Evolutionary conservation across 2,329 filamentous ascomycete species (phyloP).

Genomic region (Aspergillaceae sp.): DNA sequence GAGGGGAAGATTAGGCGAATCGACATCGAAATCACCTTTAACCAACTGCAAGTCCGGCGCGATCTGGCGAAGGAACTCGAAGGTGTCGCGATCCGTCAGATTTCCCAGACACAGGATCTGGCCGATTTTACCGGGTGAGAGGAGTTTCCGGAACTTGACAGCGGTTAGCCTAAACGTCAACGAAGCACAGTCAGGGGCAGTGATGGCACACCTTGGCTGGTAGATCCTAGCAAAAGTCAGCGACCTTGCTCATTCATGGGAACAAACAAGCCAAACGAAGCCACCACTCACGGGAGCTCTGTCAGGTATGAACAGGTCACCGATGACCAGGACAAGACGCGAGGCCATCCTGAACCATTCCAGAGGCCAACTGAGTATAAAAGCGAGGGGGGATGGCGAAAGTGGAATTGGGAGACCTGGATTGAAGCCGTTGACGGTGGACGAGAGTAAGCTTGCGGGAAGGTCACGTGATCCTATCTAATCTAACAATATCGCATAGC

Average conservation of each 20-base stretch:
- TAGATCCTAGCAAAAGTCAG: conserved; percentile 52
- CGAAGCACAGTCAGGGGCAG: conserved; percentile 2
- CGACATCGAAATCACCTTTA: conserved; percentile 61
- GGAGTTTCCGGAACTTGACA: conserved; percentile 70
- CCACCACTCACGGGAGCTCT: conserved; percentile 58
- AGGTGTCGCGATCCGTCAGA: conserved; percentile 69
- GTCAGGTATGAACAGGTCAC: conserved; percentile 90
- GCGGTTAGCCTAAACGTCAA: conserved; percentile 4
- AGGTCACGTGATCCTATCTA: too few relatives aligned
- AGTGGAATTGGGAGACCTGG: not conserved
- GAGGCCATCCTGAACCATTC: conserved; percentile 54
- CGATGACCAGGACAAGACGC: conserved; percentile 82
- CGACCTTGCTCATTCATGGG: not conserved
- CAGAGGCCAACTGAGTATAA: conserved; percentile 1
- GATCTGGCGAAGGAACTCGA: conserved; percentile 69
- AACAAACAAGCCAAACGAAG: conserved; percentile 1
- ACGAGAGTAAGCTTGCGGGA: too few relatives aligned
- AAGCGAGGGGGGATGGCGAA: not conserved
- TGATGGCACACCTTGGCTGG: conserved; percentile 63
- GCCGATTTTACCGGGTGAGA: conserved; percentile 73
- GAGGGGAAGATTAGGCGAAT: conserved; percentile 56
- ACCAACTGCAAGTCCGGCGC: conserved; percentile 64
- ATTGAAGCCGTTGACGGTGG: not conserved
- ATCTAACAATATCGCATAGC: too few relatives aligned
- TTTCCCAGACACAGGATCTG: conserved; percentile 75